These are phyloP conservation scores for Isabelozyma gotoi DNA, from an alignment of 805 yeast genomes.

Conservation along the genomic window DNA sequence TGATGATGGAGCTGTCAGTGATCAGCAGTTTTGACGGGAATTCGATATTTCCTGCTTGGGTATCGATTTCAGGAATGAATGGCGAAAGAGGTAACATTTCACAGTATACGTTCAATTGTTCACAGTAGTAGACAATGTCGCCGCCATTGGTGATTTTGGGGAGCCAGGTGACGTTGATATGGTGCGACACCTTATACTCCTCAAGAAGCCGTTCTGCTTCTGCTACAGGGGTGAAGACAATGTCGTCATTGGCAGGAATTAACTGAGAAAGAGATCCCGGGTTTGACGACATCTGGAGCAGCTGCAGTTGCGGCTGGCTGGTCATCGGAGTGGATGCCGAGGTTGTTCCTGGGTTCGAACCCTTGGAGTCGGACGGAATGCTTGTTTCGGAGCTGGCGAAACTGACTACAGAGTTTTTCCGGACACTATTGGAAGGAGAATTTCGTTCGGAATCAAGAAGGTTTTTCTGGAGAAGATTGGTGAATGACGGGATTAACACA, in stretches of 20 bases:
- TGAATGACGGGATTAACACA: constrained; percentile 42
- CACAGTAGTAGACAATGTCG: constrained; percentile 57
- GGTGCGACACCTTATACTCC: constrained; percentile 17
- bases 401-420: constrained; percentile 51
- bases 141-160: constrained; percentile 59
- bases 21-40: constrained; percentile 1
- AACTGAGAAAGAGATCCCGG: constrained; percentile 13
- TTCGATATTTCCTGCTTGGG: not conserved
- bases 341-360: constrained; percentile 4
- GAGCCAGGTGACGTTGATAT: constrained; percentile 48
- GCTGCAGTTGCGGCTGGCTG: not conserved
- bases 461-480: constrained; percentile 35
- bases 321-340: constrained; percentile 1
- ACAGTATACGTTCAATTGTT: constrained; percentile 59
- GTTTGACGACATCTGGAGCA: constrained; percentile 1
- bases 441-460: constrained; percentile 31
- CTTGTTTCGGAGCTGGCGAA: constrained; percentile 47
- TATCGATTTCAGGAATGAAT: constrained; percentile 12
- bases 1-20: not conserved
- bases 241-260: constrained; percentile 8
- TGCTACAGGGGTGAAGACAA: constrained; percentile 14
- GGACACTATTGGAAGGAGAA: constrained; percentile 30
- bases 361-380: constrained; percentile 19
- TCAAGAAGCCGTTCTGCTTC: constrained; percentile 29
- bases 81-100: constrained; percentile 54